Base-by-base conservation (phyloP, 768 basidiomycete species). In the Tricholoma saponaceum region DNA sequence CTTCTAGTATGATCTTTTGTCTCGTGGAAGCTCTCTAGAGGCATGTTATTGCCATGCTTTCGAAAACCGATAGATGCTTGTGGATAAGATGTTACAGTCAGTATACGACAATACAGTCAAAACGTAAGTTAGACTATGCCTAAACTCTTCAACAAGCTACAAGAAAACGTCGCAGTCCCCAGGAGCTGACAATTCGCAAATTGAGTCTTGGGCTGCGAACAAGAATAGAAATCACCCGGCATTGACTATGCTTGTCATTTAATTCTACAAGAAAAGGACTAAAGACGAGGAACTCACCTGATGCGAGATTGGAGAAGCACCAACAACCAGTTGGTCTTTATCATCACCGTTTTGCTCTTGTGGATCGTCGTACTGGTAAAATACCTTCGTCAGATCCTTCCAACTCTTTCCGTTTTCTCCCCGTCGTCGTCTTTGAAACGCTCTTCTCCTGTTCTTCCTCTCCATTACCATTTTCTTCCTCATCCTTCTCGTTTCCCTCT, bases 401-500 rank as follows among this genome's bases (percentile, higher is more conserved):
- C 6, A 20, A 14, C 5, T 26, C 39, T 32, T 44, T 44, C n/a
- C 41, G 23, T 32, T 54, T 54, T 28, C 18, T 67, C 41, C 60
- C 43, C 52, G 54, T 57, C n/a, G 26, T 56, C 28, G 50, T 55
- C 51, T 51, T 64, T 55, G 47, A 23, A 47, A 18, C 26, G 20
- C 52, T 46, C 39, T 62, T 64, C 60, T 60, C 53, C 3, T 5
- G 23, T n/a, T 61, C 61, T 1, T 54, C 47, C 20, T 58, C 57
- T 18, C 60, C 50, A 28, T 62, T 57, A 10, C 60, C 52, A 10
- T 51, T 44, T n/a, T 53, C 51, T 30, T 60, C 59, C 4, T 25
- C 37, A 2, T 55, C 51, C 23, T 62, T 53, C 22, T 65, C 62
- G 12, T 58, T 52, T n/a, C 67, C 60, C n/a, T 63, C 67, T 3